Conservation (phyloP, 2,329 filamentous ascomycete species). For the Aspergillus amoenus region DNA sequence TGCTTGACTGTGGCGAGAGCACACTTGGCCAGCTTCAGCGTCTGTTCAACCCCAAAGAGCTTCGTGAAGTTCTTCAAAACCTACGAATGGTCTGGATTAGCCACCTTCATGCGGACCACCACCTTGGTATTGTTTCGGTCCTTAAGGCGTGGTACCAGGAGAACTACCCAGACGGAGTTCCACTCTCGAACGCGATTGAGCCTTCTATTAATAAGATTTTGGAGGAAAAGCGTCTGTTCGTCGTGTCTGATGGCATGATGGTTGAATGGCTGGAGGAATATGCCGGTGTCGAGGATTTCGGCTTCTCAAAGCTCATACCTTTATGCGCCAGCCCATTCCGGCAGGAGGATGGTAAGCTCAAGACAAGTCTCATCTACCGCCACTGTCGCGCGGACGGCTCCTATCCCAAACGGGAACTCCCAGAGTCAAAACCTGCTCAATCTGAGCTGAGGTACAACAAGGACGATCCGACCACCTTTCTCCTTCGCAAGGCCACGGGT, state of each 20-base stretch:
- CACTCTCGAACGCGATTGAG: slow-evolving; percentile 42
- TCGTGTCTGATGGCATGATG: slow-evolving; percentile 73
- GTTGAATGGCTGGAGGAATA: slow-evolving; percentile 77
- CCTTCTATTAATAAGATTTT: slow-evolving; percentile 38
- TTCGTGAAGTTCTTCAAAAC: slow-evolving; percentile 71
- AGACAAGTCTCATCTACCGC: slow-evolving; percentile 31
- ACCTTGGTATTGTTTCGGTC: slow-evolving; percentile 79
- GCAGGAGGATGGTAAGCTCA: slow-evolving; percentile 16
- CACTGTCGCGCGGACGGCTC: slow-evolving; percentile 28
- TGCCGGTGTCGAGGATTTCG: slow-evolving; percentile 72
- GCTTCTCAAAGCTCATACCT: slow-evolving; percentile 59
- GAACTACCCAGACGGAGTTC: slow-evolving; percentile 43
- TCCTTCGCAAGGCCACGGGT: slow-evolving; percentile 55
- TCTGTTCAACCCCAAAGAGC: slow-evolving; percentile 63
- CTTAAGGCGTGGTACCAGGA: slow-evolving; percentile 75
- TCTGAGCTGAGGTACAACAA: slow-evolving; percentile 29
- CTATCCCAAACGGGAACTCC: slow-evolving; percentile 19
- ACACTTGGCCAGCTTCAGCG: slow-evolving; percentile 85
- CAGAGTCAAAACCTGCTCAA: slow-evolving; percentile 13
- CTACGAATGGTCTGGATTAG: slow-evolving; percentile 87
- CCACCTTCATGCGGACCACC: slow-evolving; percentile 94
- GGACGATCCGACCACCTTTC: slow-evolving; percentile 28
- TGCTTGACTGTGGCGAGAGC: slow-evolving; percentile 90
- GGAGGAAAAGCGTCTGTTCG: slow-evolving; percentile 51
- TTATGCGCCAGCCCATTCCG: slow-evolving; percentile 40